phyloP scores from a whole-genome alignment of 345 rosid species.

The Populus tremula region DNA sequence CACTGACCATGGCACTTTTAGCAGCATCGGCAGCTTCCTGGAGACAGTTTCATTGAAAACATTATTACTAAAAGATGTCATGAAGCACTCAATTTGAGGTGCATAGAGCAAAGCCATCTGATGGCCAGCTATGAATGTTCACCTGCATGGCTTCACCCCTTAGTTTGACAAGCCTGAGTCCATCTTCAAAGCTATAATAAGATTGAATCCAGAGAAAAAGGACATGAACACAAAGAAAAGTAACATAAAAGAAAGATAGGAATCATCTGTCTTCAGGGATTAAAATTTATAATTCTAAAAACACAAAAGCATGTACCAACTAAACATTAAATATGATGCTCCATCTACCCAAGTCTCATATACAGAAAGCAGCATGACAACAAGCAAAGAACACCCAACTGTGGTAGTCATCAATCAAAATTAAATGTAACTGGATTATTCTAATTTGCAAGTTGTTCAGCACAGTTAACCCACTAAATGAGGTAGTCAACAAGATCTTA shows the following conservation, averaged over 20 bases:
- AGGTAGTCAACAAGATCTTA: neutral
- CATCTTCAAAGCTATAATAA: conserved; percentile 80
- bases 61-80: neutral
- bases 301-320: neutral
- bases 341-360: neutral
- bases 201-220: conserved; percentile 19
- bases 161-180: conserved; percentile 89
- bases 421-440: neutral
- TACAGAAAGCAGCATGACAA: neutral
- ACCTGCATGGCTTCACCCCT: conserved; percentile 99
- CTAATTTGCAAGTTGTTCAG: neutral
- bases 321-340: neutral
- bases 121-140: conserved; percentile 6
- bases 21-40: conserved; percentile 99
- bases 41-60: conserved; percentile 10
- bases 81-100: neutral
- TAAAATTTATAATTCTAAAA: neutral
- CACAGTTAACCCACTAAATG: too few relatives aligned
- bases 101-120: neutral
- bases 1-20: conserved; percentile 90
- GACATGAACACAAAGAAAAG: conserved; percentile 7
- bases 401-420: neutral
- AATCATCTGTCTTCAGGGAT: neutral
- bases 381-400: neutral
- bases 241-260: neutral